Conservation (phyloP, 345 rosid species). For the Populus pruinosa region DNA sequence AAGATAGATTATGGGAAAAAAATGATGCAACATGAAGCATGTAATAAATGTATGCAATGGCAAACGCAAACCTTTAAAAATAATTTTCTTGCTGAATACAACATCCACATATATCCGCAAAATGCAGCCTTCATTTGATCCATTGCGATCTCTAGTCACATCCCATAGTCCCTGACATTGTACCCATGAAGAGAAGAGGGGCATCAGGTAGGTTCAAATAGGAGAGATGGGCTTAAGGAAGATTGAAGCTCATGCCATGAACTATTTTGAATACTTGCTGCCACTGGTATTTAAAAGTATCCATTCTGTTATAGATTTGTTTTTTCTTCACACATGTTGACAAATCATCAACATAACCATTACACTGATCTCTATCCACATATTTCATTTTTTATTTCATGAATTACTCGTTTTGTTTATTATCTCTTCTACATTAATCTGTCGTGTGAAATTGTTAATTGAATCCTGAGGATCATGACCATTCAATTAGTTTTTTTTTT, state of each 20-base stretch:
- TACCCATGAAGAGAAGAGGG: neutral
- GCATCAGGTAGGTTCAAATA: neutral
- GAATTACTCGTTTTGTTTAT: too few species aligned
- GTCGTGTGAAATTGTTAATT: neutral
- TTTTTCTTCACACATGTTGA: neutral
- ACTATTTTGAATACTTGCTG: neutral
- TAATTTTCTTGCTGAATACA: slow-evolving; percentile 80
- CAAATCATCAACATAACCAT: neutral
- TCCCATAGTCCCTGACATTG: slow-evolving; percentile 76
- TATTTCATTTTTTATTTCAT: neutral
- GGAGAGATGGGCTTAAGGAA: neutral
- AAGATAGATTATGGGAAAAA: neutral
- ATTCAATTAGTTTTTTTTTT: too few species aligned
- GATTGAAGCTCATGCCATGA: neutral
- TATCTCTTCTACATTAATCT: neutral
- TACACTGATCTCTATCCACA: neutral
- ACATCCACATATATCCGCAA: slow-evolving; percentile 65
- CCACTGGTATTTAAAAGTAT: neutral
- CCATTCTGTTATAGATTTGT: neutral
- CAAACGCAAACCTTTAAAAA: slow-evolving; percentile 74
- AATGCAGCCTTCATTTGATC: slow-evolving; percentile 56
- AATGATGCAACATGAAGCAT: neutral
- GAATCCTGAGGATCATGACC: neutral
- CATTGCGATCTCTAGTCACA: slow-evolving; percentile 48
- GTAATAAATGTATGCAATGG: neutral